Evolutionary conservation across 768 basidiomycete species (phyloP), one percentile per base, ranked within the genome.

Genomic region (Tulasnella sp.): DNA sequence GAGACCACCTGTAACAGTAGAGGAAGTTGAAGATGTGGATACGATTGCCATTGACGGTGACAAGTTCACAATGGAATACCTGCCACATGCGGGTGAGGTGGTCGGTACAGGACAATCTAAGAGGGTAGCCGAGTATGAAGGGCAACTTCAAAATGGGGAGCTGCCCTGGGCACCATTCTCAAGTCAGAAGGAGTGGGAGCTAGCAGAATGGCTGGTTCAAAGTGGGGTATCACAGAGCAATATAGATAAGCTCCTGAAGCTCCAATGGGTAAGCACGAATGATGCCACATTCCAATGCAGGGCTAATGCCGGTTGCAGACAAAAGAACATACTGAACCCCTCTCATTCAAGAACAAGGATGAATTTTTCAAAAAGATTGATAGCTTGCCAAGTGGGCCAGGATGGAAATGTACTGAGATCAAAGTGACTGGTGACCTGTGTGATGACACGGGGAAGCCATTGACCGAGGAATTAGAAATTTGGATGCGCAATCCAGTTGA

Each of bases 401-500:
- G 24, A n/a, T 81, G 50, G 28, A n/a, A 28, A 37, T 18, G 44
- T 8, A n/a, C 14, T 48, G n/a, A 18, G 18, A 28, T 79, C 31
- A 46, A 54, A 3, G 42, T 79, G 6, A 48, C 37, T 12, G 64
- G 78, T 28, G 64, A 79, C n/a, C 34, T 72, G 12, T 0, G 0
- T 2, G 80, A 79, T 72, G 69, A 60, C 0, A 24, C 11, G 5
- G 64, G 64, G 3, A 5, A 81, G 6, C 6, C 18, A 12, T 9
- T 79, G 11, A 54, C 72, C 11, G 79, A 80, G 42, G 46, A 75
- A 14, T n/a, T 86, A 0, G 85, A 86, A 76, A 50, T 86, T 5
- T 85, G 84, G 84, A 34, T 72, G 34, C 77, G 83, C 0, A 77
- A 86, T 50, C 84, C 85, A 0, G 81, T 86, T 1, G 85, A 85